Evolutionary conservation across 139 green algal genomes (phyloP), one percentile per base, ranked within the genome.

Genomic region (Haematococcus lacustris): DNA sequence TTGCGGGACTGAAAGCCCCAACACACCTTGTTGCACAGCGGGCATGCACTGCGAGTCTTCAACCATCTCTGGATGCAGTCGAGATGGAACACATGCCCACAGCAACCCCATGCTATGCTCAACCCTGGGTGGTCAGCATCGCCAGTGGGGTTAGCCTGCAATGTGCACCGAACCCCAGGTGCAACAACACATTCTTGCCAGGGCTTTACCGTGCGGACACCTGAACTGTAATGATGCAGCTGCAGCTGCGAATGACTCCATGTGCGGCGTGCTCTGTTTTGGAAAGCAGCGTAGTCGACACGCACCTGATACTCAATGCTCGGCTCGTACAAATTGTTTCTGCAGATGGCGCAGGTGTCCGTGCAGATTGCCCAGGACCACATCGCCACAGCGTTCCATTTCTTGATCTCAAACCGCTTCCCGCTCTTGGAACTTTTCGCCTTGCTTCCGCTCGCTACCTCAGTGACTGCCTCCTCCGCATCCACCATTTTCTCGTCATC

Each of bases 21-120:
- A 68, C 64, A 67, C 67, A 72, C 73, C 76, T 96, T 95, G 88
- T 96, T 96, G 90, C 92, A 97, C 35, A 98, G 83, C 7, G 93
- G 93, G 87, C 93, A 98, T 7, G 94, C 93, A 35, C 71, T 85
- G 60, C 93, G 84, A 3, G 94, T 98, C 83, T 98, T 98, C 2
- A 98, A 85, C 94, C 94, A 98, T 21, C 91, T 66, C 76, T 97
- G 92, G 59, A 98, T 98, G 89, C 94, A 98, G 86, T 98, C 94
- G 43, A 98, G 85, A 80, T 98, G 94, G 87, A 98, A 98, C 28
- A 98, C 94, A 57, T 98, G 94, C 17, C 93, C 94, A 78, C 94
- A 98, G 50, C 71, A 83, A 32, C 93, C 93, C 93, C 93, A 98
- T 1, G 93, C 91, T 51, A 98, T 98, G 70, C 75, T 90, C 33